Conservation (phyloP, 2,329 filamentous ascomycete genomes). For the Colletotrichum euphorbiae region DNA sequence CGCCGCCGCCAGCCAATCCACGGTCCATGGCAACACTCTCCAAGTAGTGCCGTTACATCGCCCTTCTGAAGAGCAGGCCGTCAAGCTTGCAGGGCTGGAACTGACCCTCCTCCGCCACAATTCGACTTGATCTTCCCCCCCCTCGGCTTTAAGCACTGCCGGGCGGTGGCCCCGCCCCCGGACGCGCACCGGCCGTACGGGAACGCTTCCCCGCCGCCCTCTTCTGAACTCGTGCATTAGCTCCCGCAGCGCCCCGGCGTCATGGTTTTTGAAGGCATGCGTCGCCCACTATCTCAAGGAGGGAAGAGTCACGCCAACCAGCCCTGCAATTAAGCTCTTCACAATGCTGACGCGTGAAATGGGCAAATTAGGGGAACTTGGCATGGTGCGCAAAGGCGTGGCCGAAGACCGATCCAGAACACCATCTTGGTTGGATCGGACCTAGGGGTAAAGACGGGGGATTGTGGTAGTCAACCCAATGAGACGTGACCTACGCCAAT, state of each 20-base stretch:
- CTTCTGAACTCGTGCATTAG: conserved; percentile 34
- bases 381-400: neutral
- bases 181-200: neutral
- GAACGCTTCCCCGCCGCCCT: conserved; percentile 5
- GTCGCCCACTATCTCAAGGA: neutral
- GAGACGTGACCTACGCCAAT: neutral
- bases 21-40: neutral
- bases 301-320: neutral
- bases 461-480: conserved; percentile 1
- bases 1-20: neutral
- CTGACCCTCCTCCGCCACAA: neutral
- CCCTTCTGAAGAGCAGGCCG: conserved; percentile 1
- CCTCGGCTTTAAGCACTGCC: conserved; percentile 1
- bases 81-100: conserved; percentile 21
- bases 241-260: conserved; percentile 31
- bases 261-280: conserved; percentile 8
- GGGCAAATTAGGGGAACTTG: neutral
- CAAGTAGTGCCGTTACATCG: conserved; percentile 20
- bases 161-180: neutral
- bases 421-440: conserved; percentile 13
- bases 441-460: conserved; percentile 1
- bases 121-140: neutral
- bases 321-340: conserved; percentile 5
- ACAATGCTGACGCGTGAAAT: neutral
- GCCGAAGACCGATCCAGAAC: conserved; percentile 4